Evolutionary conservation across 768 basidiomycete species (phyloP).

Genomic region (Hypholoma sublateritium): DNA sequence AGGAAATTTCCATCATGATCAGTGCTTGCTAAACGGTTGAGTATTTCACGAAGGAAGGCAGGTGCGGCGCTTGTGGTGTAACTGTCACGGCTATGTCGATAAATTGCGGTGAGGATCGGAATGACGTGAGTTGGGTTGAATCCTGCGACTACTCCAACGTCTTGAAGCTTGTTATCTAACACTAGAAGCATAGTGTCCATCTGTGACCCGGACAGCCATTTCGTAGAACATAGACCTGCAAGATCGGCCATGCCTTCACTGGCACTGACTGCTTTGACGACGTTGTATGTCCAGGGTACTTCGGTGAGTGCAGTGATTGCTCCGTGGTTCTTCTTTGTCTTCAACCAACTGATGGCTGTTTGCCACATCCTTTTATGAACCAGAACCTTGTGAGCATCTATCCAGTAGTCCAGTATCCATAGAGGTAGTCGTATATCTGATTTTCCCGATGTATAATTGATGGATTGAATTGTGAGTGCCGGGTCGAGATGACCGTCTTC

Average conservation of each 20-base stretch:
- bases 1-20: background rate
- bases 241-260: background rate
- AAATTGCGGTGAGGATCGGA: constrained; percentile 3
- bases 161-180: constrained; percentile 2
- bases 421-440: constrained; percentile 6
- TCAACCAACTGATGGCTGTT: constrained; percentile 11
- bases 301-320: constrained; percentile 2
- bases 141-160: background rate
- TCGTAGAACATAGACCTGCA: constrained; percentile 1
- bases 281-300: constrained; percentile 12
- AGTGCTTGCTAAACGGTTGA: background rate
- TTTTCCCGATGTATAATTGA: background rate
- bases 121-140: background rate
- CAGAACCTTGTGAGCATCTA: background rate
- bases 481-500: background rate
- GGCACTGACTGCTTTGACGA: background rate
- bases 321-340: background rate
- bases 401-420: constrained; percentile 18
- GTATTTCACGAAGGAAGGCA: background rate
- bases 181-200: constrained; percentile 2
- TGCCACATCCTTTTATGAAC: constrained; percentile 7
- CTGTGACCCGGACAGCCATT: constrained; percentile 3
- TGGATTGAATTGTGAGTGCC: background rate
- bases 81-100: background rate
- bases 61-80: background rate